Evolutionary conservation across 129 eudicot species (phyloP), one percentile per base, ranked within the genome.

Genomic region (Artemisia annua): DNA sequence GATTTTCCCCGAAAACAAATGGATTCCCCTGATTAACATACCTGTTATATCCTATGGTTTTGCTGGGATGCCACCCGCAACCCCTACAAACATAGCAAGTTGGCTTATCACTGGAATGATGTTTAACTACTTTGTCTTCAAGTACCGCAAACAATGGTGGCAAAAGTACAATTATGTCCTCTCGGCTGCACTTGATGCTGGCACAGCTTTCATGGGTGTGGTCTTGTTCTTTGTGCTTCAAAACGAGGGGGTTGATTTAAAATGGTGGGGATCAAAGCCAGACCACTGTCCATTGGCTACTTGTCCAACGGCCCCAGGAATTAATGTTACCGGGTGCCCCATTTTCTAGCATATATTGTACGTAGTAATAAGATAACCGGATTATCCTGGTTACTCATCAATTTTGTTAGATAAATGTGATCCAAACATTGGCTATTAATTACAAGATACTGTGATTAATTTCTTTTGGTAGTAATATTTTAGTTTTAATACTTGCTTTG

Each of bases 1-100:
- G 83, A 78, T 87, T 24, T 94, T 78, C 86, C 97, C 97, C 0
- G 84, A 94, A n/a, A 94, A 90, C 70, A 94, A 94, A 77, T 87
- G 97, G 98, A 94, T 94, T 46, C 98, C 97, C 0, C 74, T 94
- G 78, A 90, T 94, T 35, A 94, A 94, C 84, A 88, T 94, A 16
- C 97, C 98, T 0, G 96, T 94, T 53, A 94, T 94, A 66, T 86
- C 96, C 0, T 94, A 94, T 11, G 98, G 98, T 5, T 94, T 94
- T 71, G 98, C 96, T 4, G 98, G 98, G 66, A 94, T 94, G 98
- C 98, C 98, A 3, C 98, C 98, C 1, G 98, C 97, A 12, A 93
- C 97, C 1, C 98, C 98, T 0, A 90, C 98, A 16, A 93, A 93
- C 65, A 93, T 93, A 7, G 96, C 97, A 1, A 90, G 92, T 48